Evolutionary conservation across 1,139 yeast genomes (phyloP), one percentile per base, ranked within the genome.

Genomic region (Candida tropicalis): DNA sequence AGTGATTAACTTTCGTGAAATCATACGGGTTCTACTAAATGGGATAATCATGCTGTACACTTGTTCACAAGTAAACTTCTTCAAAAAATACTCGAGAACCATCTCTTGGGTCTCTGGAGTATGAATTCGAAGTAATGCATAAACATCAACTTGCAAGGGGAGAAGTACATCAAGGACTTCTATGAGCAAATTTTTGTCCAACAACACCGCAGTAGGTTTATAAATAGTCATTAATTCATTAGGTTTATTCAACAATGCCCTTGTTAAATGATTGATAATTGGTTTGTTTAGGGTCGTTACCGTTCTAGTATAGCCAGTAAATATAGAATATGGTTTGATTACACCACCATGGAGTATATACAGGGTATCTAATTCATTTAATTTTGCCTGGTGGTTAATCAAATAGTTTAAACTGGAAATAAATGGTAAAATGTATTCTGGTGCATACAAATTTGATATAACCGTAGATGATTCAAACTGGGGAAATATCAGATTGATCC

Each of bases 401-500:
- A 43, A 25, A 7, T 12, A 33, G 16, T 34, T 27, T 3, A 35
- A n/a, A 8, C 38, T 26, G 10, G 39, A 32, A 8, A 38, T 33
- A 20, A 38, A 40, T 22, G 46, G 46, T 12, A 15, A 7, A 5
- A 38, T 23, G 4, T 36, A 28, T 13, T 13, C 12, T 3, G 43
- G 43, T 15, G 36, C 16, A 10, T 27, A 8, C 6, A 32, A n/a
- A 20, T 31, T 26, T 1, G 23, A 17, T 23, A 38, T 11, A 12
- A 37, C 18, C 8, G 47, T 44, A 9, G 44, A 35, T 16, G 38
- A 38, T 11, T 29, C 38, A 38, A 38, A 43, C 12, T 13, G 25
- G n/a, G 48, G 45, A 11, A 47, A 39, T 8, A 45, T 33, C 34
- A 37, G 40, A 10, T 40, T 41, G 16, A 47, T n/a, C 47, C 48